Evolutionary conservation across 2,329 filamentous ascomycete species (phyloP), one percentile per base, ranked within the genome.

Genomic region (Diaporthe citrichinensis): DNA sequence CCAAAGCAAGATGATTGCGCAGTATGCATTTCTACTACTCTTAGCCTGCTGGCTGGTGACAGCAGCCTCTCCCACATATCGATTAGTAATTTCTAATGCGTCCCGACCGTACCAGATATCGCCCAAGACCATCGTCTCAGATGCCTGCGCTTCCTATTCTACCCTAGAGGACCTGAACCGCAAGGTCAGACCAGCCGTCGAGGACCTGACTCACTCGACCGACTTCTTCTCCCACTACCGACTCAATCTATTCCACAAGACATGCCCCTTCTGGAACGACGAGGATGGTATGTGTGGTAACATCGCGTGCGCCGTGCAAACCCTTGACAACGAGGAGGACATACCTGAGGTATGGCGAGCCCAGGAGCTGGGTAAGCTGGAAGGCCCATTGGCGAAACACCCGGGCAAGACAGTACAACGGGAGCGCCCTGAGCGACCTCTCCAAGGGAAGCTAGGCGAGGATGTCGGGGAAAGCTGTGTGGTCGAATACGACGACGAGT

Each of bases 201-300:
- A 94, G 80, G 93, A 94, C 73, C 91, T 99, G 61, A 98, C 95
- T 0, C 91, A 91, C 80, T 92, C 94, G 72, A 98, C 96, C 84
- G 97, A 99, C 85, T 99, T 98, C 90, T 99, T 99, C 86, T 96
- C 96, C 72, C 95, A 98, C 85, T 99, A 98, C 87, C 93, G 97
- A 75, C 87, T 99, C 61, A 98, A 98, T 83, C 90, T 99, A 28
- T 99, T 95, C 85, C 94, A 97, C 84, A 98, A 97, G 84, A 92
- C 91, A 85, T 99, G 97, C 82, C 97, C 97, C 0, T 99, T 98
- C 84, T 99, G 97, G 96, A 91, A 93, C 82, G 97, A 99, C 84
- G 93, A 95, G 77, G 94, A 94, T 84, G 95, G 95, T 84, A 94
- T 98, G 90, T 99, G 97, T 85, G 97, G 96, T 78, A 99, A 99